phyloP scores from a whole-genome alignment of 192 early-diverging fungal genomes.

The Oehlia diaphana region DNA sequence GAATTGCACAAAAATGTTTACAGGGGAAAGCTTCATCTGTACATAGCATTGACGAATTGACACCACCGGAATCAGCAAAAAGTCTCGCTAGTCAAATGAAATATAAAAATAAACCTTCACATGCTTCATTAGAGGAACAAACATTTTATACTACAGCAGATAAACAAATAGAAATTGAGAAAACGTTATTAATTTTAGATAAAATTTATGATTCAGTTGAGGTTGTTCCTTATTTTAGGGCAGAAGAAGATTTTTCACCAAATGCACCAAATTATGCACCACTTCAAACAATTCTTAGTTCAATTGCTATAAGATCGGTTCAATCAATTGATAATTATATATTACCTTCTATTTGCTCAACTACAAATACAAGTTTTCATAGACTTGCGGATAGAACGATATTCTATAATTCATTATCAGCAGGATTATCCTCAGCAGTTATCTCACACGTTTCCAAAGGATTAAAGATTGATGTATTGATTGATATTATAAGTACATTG shows the following conservation, averaged over 20 bases:
- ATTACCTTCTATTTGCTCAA: not conserved
- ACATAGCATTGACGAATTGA: not conserved
- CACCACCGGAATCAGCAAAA: not conserved
- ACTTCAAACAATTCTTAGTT: conserved; percentile 1
- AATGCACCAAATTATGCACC: conserved; percentile 12
- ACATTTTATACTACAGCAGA: not conserved
- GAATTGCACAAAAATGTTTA: not conserved
- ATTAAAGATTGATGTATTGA: conserved; percentile 14
- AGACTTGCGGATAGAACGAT: conserved; percentile 29
- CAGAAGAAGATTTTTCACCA: conserved; percentile 12
- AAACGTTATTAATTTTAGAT: conserved; percentile 3
- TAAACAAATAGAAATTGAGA: conserved; percentile 11
- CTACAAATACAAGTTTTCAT: conserved; percentile 26
- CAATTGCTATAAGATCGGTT: not conserved
- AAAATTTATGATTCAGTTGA: conserved; percentile 14
- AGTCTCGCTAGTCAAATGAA: not conserved
- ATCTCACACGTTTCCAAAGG: not conserved
- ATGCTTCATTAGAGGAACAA: not conserved
- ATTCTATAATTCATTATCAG: conserved; percentile 38
- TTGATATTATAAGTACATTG: conserved; percentile 19
- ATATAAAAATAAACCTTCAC: not conserved
- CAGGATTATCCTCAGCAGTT: conserved; percentile 27
- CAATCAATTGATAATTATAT: conserved; percentile 11
- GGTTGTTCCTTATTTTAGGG: conserved; percentile 16
- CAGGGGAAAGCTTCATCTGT: not conserved